Evolutionary conservation across 352 stramenopile species (phyloP).

Genomic region (Phytophthora ohioensis): DNA sequence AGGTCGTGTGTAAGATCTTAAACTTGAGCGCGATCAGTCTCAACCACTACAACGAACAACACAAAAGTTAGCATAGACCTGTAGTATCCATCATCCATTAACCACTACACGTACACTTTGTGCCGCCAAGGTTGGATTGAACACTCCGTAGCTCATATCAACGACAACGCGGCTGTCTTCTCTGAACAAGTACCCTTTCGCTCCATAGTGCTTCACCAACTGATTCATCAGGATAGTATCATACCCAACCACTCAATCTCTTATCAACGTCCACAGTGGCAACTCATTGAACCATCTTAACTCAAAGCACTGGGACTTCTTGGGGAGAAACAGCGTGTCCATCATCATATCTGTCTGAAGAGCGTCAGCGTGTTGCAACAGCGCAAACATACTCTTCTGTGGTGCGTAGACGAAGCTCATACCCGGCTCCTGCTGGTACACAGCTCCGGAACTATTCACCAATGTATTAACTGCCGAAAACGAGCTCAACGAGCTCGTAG

Average conservation of each 20-base stretch:
- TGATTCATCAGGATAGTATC: constrained; percentile 96
- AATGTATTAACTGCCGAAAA: background rate
- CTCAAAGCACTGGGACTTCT: constrained; percentile 58
- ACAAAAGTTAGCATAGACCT: constrained; percentile 7
- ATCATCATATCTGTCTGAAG: constrained; percentile 44
- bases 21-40: constrained; percentile 83
- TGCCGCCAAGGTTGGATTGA: constrained; percentile 41
- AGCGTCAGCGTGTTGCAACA: constrained; percentile 51
- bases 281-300: constrained; percentile 48
- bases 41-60: constrained; percentile 34
- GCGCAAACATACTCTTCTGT: constrained; percentile 73
- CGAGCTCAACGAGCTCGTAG: constrained; percentile 17
- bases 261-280: constrained; percentile 53
- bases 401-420: constrained; percentile 74
- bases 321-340: constrained; percentile 50
- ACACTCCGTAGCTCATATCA: constrained; percentile 80
- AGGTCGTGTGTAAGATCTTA: constrained; percentile 88
- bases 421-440: constrained; percentile 17
- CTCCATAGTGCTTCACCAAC: constrained; percentile 69
- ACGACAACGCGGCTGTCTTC: constrained; percentile 63
- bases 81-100: background rate
- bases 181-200: constrained; percentile 73
- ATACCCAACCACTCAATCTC: constrained; percentile 71
- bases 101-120: constrained; percentile 40
- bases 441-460: background rate